These are phyloP conservation scores for Exophiala sp. DNA, from an alignment of 2,329 filamentous ascomycete species.

Conservation along the genomic window DNA sequence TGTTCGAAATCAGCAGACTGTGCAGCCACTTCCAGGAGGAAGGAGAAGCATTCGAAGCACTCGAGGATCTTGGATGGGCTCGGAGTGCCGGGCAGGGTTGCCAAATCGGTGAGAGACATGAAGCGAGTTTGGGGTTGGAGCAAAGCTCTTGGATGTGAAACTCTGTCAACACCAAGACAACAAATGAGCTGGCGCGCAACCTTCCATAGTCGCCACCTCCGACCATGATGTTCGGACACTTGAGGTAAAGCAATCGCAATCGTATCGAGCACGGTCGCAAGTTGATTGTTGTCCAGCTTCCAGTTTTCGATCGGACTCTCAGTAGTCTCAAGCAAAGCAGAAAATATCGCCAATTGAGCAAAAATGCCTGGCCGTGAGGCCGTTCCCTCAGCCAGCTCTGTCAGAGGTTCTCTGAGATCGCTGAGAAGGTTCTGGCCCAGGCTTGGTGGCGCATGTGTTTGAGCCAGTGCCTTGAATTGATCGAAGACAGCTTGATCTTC, in stretches of 20 bases:
- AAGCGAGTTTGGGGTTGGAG: constrained; percentile 2
- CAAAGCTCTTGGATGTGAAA: not conserved
- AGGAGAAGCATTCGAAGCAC: constrained; percentile 15
- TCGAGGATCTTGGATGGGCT: constrained; percentile 12
- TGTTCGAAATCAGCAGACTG: not conserved
- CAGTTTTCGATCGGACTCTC: not conserved
- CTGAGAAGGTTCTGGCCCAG: constrained; percentile 14
- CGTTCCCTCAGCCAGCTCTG: constrained; percentile 10
- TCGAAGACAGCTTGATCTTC: constrained; percentile 44
- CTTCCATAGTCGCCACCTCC: constrained; percentile 26
- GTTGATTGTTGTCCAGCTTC: not conserved
- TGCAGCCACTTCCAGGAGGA: constrained; percentile 8
- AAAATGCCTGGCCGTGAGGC: constrained; percentile 19
- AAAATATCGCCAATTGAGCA: constrained; percentile 20
- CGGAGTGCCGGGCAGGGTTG: not conserved
- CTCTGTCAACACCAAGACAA: not conserved
- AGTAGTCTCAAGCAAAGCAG: constrained; percentile 9
- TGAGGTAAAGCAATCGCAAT: constrained; percentile 12
- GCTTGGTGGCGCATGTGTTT: constrained; percentile 13
- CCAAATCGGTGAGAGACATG: constrained; percentile 9
- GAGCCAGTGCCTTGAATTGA: constrained; percentile 29
- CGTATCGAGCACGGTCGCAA: constrained; percentile 1
- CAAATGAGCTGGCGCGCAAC: constrained; percentile 11
- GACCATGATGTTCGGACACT: constrained; percentile 24
- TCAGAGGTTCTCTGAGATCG: constrained; percentile 14